Percentiles rank a stretch among this genome's conserved stretches.
Conservation (phyloP, 306 rosid genomes). For the Sicyos baderoa region DNA sequence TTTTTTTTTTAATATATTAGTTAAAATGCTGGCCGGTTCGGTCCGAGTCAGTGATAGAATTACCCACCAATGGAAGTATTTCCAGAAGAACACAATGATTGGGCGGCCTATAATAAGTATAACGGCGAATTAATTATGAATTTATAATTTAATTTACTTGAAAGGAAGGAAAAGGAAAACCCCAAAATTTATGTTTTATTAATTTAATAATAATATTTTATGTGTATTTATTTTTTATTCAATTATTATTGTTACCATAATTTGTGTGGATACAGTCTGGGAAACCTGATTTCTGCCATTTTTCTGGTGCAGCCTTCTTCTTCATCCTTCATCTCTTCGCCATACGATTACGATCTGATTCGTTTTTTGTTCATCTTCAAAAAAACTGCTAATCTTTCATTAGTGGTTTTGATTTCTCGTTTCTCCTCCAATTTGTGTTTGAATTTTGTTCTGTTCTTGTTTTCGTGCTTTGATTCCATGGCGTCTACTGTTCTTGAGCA, state of each 20-base stretch:
- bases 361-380: constrained; percentile 22
- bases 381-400: constrained; percentile 16
- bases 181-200: not conserved
- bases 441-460: not conserved
- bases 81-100: constrained; percentile 24
- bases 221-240: not conserved
- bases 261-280: constrained; percentile 61
- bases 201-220: not conserved
- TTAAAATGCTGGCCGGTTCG: not conserved
- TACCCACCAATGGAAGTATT: constrained; percentile 15
- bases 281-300: constrained; percentile 37
- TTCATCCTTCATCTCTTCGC: constrained; percentile 15
- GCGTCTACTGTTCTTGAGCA: constrained; percentile 2
- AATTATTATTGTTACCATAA: constrained; percentile 16
- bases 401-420: constrained; percentile 2
- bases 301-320: constrained; percentile 19
- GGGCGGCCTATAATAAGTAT: constrained; percentile 11
- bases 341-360: constrained; percentile 24
- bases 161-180: not conserved
- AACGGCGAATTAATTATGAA: constrained; percentile 18
- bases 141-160: constrained; percentile 6
- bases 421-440: not conserved
- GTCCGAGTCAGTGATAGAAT: not conserved
- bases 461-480: constrained; percentile 5
- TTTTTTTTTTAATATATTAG: too few species aligned